phyloP scores from a whole-genome alignment of 192 early-diverging fungal genomes.

The Anaeromyces robustus region DNA sequence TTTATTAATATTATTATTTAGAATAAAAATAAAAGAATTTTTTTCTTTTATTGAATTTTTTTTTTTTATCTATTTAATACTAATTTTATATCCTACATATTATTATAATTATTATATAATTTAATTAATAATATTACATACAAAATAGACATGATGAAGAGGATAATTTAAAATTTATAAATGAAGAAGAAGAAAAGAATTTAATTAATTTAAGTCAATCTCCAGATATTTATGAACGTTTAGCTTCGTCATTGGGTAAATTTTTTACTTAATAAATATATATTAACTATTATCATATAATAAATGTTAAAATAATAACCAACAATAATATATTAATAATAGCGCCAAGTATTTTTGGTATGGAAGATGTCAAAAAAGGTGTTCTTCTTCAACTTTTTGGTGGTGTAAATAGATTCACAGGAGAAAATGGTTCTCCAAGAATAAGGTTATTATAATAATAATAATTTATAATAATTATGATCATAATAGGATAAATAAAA shows the following conservation, averaged over 20 bases:
- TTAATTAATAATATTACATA: no score
- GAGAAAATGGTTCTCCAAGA: constrained; percentile 16
- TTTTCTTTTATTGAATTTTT: no score
- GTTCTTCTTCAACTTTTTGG: constrained; percentile 91
- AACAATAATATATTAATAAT: no score
- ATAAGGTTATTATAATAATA: constrained; percentile 6
- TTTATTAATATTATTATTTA: neutral
- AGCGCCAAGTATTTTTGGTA: constrained; percentile 86
- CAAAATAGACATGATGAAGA: constrained; percentile 27
- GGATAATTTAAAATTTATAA: constrained; percentile 23
- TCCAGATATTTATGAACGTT: constrained; percentile 60
- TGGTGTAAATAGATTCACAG: constrained; percentile 72
- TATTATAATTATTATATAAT: no score
- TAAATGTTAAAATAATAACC: no score
- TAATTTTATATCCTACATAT: no score
- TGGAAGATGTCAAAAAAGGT: constrained; percentile 97
- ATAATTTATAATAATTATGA: neutral
- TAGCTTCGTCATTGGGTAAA: constrained; percentile 61
- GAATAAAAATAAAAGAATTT: no score
- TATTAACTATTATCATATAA: no score
- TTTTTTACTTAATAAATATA: neutral
- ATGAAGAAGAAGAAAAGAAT: constrained; percentile 33
- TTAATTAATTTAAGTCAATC: constrained; percentile 44
- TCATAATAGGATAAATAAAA: no score
- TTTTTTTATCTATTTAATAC: no score